Conservation (phyloP, 768 basidiomycete species). For the Boletus subparvulus region DNA sequence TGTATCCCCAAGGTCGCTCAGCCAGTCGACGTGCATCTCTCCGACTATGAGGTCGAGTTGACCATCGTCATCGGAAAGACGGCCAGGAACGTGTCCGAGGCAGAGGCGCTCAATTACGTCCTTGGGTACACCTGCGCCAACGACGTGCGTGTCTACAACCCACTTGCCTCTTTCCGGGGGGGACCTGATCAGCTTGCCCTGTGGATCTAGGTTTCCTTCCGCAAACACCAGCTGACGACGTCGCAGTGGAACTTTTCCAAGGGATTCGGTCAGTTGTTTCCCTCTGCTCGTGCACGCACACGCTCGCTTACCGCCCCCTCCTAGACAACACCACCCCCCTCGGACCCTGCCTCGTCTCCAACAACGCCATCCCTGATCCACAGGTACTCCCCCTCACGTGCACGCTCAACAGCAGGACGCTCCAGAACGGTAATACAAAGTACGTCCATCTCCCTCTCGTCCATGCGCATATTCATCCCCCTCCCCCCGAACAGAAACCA, state of each 20-base stretch:
- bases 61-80: conserved; percentile 81
- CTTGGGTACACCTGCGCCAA: conserved; percentile 81
- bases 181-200: neutral
- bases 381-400: conserved; percentile 62
- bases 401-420: conserved; percentile 59
- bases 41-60: conserved; percentile 83
- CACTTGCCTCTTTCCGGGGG: neutral
- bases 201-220: conserved; percentile 59
- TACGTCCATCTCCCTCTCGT: conserved; percentile 23
- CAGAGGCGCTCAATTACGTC: conserved; percentile 81
- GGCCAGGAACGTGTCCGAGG: conserved; percentile 76
- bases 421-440: conserved; percentile 83
- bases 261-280: conserved; percentile 60
- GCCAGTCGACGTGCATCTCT: conserved; percentile 65
- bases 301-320: too few relatives aligned
- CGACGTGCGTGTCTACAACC: conserved; percentile 47
- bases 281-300: too few relatives aligned
- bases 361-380: conserved; percentile 60
- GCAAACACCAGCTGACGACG: conserved; percentile 75
- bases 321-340: conserved; percentile 53
- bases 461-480: neutral
- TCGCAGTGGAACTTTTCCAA: conserved; percentile 91
- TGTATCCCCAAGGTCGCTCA: conserved; percentile 66
- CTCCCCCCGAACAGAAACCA: conserved; percentile 54
- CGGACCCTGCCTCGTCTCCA: conserved; percentile 79